phyloP scores from a whole-genome alignment of 208 protist species.

The Novymonas esmeraldas region DNA sequence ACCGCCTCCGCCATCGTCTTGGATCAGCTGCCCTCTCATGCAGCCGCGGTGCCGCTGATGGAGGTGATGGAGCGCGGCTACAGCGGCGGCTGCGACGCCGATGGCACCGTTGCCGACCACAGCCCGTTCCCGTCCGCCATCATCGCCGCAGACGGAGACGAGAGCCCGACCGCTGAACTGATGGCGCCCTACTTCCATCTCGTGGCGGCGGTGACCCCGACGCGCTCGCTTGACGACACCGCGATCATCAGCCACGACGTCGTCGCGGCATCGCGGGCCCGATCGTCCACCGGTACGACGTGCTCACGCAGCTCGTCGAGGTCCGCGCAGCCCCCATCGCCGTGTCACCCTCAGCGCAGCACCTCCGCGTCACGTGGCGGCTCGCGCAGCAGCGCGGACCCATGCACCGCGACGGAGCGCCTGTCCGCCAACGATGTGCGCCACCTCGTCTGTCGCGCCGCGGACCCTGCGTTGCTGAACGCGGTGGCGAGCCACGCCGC shows the following conservation, averaged over 20 bases:
- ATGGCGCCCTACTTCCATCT: slow-evolving; percentile 55
- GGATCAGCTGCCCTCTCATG: slow-evolving; percentile 38
- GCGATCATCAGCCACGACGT: slow-evolving; percentile 65
- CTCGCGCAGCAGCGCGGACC: not conserved
- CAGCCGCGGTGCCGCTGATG: slow-evolving; percentile 16
- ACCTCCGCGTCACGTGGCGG: not conserved
- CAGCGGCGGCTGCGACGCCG: slow-evolving; percentile 1
- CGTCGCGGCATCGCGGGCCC: slow-evolving; percentile 44
- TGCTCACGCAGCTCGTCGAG: slow-evolving; percentile 18
- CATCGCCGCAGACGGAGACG: slow-evolving; percentile 51
- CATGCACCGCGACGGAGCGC: not conserved
- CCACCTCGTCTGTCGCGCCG: slow-evolving; percentile 15
- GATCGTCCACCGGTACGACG: slow-evolving; percentile 22
- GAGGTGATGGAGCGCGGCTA: slow-evolving; percentile 24
- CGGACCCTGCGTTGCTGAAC: slow-evolving; percentile 13
- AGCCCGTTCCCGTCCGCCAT: slow-evolving; percentile 33
- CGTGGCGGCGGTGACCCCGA: slow-evolving; percentile 41
- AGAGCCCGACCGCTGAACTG: slow-evolving; percentile 30
- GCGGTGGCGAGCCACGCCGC: slow-evolving; percentile 9
- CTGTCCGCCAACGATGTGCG: slow-evolving; percentile 22
- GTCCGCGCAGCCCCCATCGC: not conserved
- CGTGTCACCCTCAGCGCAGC: slow-evolving; percentile 2
- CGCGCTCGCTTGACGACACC: slow-evolving; percentile 41
- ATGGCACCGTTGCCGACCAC: not conserved
- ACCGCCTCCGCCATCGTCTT: slow-evolving; percentile 53